phyloP scores from a whole-genome alignment of 1,284 basidiomycete genomes.

The Leccinum pallidistipes region DNA sequence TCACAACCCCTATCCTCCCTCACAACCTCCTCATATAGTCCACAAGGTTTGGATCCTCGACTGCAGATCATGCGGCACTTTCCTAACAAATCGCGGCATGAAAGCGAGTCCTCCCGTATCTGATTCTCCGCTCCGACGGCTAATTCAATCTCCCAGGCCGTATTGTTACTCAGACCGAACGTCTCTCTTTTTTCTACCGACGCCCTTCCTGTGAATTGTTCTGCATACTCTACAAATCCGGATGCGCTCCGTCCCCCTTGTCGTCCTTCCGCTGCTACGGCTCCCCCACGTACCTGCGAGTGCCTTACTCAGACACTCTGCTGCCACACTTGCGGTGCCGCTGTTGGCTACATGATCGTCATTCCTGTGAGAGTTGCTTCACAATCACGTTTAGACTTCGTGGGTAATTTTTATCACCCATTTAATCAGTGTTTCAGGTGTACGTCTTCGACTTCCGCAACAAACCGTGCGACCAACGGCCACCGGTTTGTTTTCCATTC shows the following conservation, averaged over 20 bases:
- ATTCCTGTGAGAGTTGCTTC: constrained; percentile 47
- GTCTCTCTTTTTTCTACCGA: constrained; percentile 85
- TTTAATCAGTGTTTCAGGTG: constrained; percentile 60
- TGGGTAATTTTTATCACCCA: constrained; percentile 13
- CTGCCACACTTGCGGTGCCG: constrained; percentile 77
- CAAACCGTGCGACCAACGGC: constrained; percentile 75
- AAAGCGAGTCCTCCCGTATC: constrained; percentile 49
- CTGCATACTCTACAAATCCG: constrained; percentile 51
- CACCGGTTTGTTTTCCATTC: constrained; percentile 90
- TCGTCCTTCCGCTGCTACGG: constrained; percentile 31
- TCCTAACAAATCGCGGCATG: constrained; percentile 84
- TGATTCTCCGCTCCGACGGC: constrained; percentile 4
- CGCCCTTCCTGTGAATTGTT: constrained; percentile 77
- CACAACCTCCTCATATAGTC: constrained; percentile 42
- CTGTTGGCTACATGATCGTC: constrained; percentile 79
- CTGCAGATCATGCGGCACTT: constrained; percentile 71
- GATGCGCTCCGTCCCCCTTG: constrained; percentile 42
- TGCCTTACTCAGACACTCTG: constrained; percentile 75
- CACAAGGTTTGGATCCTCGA: constrained; percentile 82
- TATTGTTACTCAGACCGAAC: constrained; percentile 77
- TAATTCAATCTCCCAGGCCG: constrained; percentile 53
- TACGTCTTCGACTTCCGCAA: constrained; percentile 63
- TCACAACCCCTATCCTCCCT: constrained; percentile 42
- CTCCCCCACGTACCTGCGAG: constrained; percentile 56
- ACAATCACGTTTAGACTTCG: constrained; percentile 1